These are phyloP conservation scores for Aphanomyces astaci DNA, from an alignment of 352 stramenopile genomes.

Conservation along the genomic window DNA sequence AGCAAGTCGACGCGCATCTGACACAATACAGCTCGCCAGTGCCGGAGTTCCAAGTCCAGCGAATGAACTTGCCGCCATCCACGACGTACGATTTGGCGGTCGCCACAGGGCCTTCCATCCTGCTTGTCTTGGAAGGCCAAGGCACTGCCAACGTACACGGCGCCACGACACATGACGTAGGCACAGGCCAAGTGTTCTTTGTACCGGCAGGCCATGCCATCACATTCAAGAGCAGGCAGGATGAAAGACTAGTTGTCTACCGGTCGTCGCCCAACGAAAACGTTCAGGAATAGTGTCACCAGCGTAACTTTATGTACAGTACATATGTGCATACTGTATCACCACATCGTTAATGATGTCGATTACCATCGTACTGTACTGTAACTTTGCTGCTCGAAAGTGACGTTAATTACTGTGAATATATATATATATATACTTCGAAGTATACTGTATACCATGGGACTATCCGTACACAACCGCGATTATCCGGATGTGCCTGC, in stretches of 20 bases:
- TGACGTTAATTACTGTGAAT: too few species aligned
- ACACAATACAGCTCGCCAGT: slow-evolving; percentile 86
- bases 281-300: slow-evolving; percentile 17
- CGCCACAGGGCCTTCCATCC: slow-evolving; percentile 41
- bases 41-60: slow-evolving; percentile 88
- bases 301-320: too few species aligned
- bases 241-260: slow-evolving; percentile 37
- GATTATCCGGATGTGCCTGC: neutral
- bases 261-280: slow-evolving; percentile 51
- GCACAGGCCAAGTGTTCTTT: slow-evolving; percentile 44
- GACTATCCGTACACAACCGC: neutral
- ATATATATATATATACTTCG: too few species aligned
- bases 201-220: slow-evolving; percentile 39
- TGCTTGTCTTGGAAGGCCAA: slow-evolving; percentile 40
- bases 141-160: neutral
- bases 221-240: slow-evolving; percentile 30
- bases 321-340: neutral
- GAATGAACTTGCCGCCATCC: slow-evolving; percentile 33
- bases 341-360: neutral
- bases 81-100: slow-evolving; percentile 33
- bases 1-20: slow-evolving; percentile 44
- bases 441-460: too few species aligned
- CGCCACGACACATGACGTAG: neutral
- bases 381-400: too few species aligned
- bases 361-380: neutral